A percentile compares a stretch with the other conserved stretches of the same genome.
Evolutionary conservation across 306 rosid genomes (phyloP).

Genomic region (Gillenia trifoliata): DNA sequence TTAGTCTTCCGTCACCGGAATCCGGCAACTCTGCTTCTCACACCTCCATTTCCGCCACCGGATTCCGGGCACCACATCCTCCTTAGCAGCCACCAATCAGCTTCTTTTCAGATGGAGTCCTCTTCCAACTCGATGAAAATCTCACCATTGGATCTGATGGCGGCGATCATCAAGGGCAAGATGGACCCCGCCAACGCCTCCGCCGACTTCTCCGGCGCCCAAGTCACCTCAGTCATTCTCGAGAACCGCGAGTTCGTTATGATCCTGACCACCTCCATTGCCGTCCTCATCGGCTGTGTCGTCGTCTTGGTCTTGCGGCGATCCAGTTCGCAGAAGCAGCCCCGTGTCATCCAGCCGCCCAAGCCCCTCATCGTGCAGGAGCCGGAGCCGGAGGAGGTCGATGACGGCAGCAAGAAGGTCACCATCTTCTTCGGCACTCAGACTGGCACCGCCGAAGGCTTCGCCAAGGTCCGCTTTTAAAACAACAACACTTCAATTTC

Average conservation of each 20-base stretch:
- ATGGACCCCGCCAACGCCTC: conserved; percentile 62
- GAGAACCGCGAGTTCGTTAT: conserved; percentile 64
- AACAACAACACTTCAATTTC: not conserved
- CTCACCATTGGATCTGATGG: conserved; percentile 85
- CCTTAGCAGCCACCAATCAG: not conserved
- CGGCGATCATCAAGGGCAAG: conserved; percentile 72
- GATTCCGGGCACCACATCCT: conserved; percentile 3
- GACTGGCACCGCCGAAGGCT: conserved; percentile 99
- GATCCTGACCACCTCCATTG: conserved; percentile 77
- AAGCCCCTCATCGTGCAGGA: conserved; percentile 39
- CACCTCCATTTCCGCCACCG: not conserved
- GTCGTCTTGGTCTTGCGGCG: conserved; percentile 79
- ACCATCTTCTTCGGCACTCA: conserved; percentile 94
- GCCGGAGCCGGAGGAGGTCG: conserved; percentile 58
- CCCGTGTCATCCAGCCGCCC: conserved; percentile 33
- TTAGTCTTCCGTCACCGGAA: conserved; percentile 14
- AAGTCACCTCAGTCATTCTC: conserved; percentile 44
- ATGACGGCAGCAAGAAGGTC: conserved; percentile 79
- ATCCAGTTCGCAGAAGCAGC: conserved; percentile 40
- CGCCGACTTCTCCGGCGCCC: conserved; percentile 29
- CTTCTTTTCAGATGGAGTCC: conserved; percentile 38
- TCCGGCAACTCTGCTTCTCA: conserved; percentile 8
- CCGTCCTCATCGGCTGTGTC: conserved; percentile 78
- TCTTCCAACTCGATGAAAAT: conserved; percentile 62
- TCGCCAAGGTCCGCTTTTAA: conserved; percentile 57